These are phyloP conservation scores for Dactylella cylindrospora DNA, from an alignment of 2,329 filamentous ascomycete genomes.

Conservation along the genomic window DNA sequence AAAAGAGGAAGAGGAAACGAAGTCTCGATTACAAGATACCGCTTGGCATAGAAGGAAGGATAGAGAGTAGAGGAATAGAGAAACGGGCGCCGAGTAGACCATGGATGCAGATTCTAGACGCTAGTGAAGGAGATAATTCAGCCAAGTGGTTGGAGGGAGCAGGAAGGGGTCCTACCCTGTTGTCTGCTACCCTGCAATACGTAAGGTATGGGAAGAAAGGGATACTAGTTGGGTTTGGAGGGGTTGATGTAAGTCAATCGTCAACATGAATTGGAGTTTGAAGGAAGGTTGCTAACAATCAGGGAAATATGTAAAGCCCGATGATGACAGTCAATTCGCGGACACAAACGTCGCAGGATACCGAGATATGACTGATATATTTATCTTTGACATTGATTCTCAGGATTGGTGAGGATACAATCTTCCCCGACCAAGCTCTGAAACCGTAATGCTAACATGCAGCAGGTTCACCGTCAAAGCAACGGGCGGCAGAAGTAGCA, in stretches of 20 bases:
- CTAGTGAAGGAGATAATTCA: conserved; percentile 22
- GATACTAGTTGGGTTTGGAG: conserved; percentile 35
- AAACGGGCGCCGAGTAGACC: conserved; percentile 25
- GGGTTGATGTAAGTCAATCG: conserved; percentile 24
- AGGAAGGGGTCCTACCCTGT: conserved; percentile 27
- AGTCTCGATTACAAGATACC: no score
- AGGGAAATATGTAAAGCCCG: conserved; percentile 14
- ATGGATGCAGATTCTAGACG: conserved; percentile 41
- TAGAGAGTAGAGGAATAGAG: no score
- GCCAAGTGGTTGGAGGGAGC: conserved; percentile 26
- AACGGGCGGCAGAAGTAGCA: conserved; percentile 12
- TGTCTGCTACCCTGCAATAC: conserved; percentile 30
- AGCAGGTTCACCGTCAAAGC: conserved; percentile 20
- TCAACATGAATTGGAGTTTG: background rate
- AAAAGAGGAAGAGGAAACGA: conserved; percentile 11
- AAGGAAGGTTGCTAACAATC: conserved; percentile 3
- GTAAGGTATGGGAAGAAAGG: conserved; percentile 40
- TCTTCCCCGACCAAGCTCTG: background rate
- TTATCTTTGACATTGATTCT: conserved; percentile 39
- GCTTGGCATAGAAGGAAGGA: no score
- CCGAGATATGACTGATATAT: conserved; percentile 33
- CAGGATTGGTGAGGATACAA: conserved; percentile 28
- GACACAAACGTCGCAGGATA: conserved; percentile 24
- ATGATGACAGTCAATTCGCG: conserved; percentile 32
- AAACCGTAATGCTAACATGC: no score